Evolutionary conservation across 164 flowering plant species (phyloP).

Genomic region (Berberis thunbergii): DNA sequence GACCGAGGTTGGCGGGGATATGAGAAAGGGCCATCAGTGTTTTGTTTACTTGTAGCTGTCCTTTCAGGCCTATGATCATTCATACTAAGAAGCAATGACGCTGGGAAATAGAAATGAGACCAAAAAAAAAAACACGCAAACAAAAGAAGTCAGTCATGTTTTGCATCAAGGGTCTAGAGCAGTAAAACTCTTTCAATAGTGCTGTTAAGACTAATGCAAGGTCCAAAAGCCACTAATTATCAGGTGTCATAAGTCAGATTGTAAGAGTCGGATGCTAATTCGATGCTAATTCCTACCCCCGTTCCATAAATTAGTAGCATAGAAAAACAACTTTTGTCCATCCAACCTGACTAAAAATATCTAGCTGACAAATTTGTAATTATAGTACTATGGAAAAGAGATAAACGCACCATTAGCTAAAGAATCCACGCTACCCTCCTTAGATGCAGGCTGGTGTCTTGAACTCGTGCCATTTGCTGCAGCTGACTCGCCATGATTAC

Average conservation of each 20-base stretch:
- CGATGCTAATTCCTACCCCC: too few species aligned
- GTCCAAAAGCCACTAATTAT: too few species aligned
- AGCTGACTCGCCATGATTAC: constrained; percentile 30
- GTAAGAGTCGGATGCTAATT: too few species aligned
- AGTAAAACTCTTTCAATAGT: too few species aligned
- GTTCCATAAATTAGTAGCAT: too few species aligned
- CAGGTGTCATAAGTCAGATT: too few species aligned
- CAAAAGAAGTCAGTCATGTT: too few species aligned
- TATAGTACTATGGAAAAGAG: background rate
- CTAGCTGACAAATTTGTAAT: too few species aligned
- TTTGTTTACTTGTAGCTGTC: constrained; percentile 29
- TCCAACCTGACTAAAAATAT: background rate
- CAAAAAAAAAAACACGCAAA: background rate
- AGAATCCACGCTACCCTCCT: constrained; percentile 46
- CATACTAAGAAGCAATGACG: constrained; percentile 65
- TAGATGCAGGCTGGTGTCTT: constrained; percentile 33
- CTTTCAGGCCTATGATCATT: constrained; percentile 44
- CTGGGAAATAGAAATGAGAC: background rate
- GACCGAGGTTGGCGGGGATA: constrained; percentile 83
- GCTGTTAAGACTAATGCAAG: too few species aligned
- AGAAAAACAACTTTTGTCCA: background rate
- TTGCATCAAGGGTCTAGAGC: too few species aligned
- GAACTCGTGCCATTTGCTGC: constrained; percentile 34
- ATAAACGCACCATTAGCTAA: constrained; percentile 56
- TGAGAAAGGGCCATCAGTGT: constrained; percentile 61